Base-by-base conservation (phyloP, 148 eudicot genomes). In the Rhododendron griersonianum region DNA sequence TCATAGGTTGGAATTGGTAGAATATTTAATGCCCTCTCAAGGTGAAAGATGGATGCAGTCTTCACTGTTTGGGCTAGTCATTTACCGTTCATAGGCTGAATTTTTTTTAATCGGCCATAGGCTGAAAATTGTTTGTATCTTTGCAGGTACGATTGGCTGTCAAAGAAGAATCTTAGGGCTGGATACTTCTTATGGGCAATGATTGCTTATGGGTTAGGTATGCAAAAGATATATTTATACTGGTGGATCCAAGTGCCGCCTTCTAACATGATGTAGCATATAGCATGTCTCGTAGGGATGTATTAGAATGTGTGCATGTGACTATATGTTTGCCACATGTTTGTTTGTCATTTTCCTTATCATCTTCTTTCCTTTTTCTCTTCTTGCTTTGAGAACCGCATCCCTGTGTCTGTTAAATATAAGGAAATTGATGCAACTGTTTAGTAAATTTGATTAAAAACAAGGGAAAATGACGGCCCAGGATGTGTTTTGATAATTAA, bases 101-200 rank as follows among this genome's bases (percentile, higher is more conserved):
- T 41, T 39, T 39, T 39, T 41, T 41, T 41, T 41, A 6, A 41
- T 41, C 1, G 7, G 45, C 45, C 59, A 55, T 41, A 63, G 78
- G 59, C 79, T 63, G 59, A 63, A 25, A 11, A 55, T 19, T 67
- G 76, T 53, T 77, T 83, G 69, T 35, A 41, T 16, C 50, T 23
- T 80, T 92, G 90, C 94, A 97, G 99, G 91, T 95, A 94, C 81
- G 99, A 97, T 89, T 95, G 99, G 99, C 92, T 97, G 84, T 94
- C 94, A 73, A 95, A 94, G 50, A 95, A 93, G 88, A 97, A 88
- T 65, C 91, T 97, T 44, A 90, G 90, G 80, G 89, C 90, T 51
- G 99, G 99, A 90, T 97, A 95, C 92, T 97, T 97, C 87, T 55
- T 94, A 81, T 97, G 98, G 96, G 96, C 96, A 86, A 94, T 97